phyloP scores from a whole-genome alignment of 495 filamentous ascomycete species.

The Penicillium cinerascens region DNA sequence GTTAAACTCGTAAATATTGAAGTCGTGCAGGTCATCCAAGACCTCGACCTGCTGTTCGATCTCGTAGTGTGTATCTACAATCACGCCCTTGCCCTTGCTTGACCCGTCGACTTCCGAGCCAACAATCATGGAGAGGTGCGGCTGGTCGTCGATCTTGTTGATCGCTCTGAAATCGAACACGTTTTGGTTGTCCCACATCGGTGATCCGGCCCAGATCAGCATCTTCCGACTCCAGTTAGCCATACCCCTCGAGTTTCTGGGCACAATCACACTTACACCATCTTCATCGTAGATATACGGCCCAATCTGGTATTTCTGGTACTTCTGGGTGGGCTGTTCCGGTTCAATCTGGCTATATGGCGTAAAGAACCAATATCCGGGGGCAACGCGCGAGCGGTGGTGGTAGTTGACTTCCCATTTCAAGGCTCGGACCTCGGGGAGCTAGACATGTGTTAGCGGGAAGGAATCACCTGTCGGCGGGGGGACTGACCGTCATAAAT shows the following conservation, averaged over 20 bases:
- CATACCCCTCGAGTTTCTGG: too few species aligned
- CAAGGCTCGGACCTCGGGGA: conserved; percentile 31
- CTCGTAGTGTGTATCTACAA: conserved; percentile 35
- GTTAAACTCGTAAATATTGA: conserved; percentile 52
- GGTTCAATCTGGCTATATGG: conserved; percentile 34
- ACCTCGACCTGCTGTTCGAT: conserved; percentile 34
- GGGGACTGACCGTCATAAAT: conserved; percentile 33
- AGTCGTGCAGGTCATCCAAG: conserved; percentile 35
- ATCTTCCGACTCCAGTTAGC: conserved; percentile 16
- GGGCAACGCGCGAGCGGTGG: conserved; percentile 23
- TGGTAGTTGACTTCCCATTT: conserved; percentile 27
- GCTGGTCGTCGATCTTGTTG: conserved; percentile 21
- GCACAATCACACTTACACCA: conserved; percentile 25
- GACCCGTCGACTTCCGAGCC: conserved; percentile 34
- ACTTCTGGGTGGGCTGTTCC: conserved; percentile 24
- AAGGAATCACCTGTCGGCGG: neutral
- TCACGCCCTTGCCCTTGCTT: conserved; percentile 31
- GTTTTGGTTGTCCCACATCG: conserved; percentile 35
- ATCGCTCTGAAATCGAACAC: conserved; percentile 41
- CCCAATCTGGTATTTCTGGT: conserved; percentile 40
- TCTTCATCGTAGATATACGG: conserved; percentile 43
- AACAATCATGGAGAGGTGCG: conserved; percentile 46
- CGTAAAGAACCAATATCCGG: conserved; percentile 44
- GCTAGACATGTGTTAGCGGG: conserved; percentile 11
- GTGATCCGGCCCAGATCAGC: conserved; percentile 41